A percentile compares a stretch with the other conserved stretches of the same genome.
These are phyloP conservation scores for Raffaelea arxii DNA, from an alignment of 2,329 filamentous ascomycete species.

Conservation along the genomic window DNA sequence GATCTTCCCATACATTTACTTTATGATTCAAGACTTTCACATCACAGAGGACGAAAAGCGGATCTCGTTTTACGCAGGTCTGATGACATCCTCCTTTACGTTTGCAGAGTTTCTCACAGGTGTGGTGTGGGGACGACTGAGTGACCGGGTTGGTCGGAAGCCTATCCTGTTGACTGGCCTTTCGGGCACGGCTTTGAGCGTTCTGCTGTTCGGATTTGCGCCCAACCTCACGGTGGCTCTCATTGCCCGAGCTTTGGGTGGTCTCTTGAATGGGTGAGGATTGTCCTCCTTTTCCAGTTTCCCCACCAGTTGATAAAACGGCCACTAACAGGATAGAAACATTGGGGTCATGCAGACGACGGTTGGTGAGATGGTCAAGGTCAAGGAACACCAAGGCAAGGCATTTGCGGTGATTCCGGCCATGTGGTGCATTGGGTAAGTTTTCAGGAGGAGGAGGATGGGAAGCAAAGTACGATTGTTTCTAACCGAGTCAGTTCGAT, in stretches of 20 bases:
- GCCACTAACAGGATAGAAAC: constrained; percentile 46
- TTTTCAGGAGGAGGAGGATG: too few relatives aligned
- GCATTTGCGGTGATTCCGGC: constrained; percentile 98
- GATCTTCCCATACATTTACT: constrained; percentile 97
- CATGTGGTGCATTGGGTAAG: constrained; percentile 88
- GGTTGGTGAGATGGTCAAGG: constrained; percentile 84
- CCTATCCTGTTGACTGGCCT: constrained; percentile 86
- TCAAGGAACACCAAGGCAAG: constrained; percentile 85
- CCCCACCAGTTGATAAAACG: background rate
- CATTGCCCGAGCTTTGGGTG: constrained; percentile 78
- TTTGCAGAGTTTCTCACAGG: constrained; percentile 92
- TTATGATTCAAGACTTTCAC: constrained; percentile 89
- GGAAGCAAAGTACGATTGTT: too few relatives aligned
- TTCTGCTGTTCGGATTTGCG: constrained; percentile 86
- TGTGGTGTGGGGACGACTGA: constrained; percentile 85
- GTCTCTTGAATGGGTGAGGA: constrained; percentile 79
- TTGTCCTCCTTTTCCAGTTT: constrained; percentile 11
- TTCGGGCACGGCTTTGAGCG: constrained; percentile 82
- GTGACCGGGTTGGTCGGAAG: constrained; percentile 86
- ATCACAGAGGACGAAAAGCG: constrained; percentile 68
- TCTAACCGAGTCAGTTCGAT: too few relatives aligned
- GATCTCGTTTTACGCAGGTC: constrained; percentile 86
- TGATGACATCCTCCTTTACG: constrained; percentile 94
- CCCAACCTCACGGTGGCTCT: constrained; percentile 73
- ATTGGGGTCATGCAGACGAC: constrained; percentile 94